Conservation (phyloP, 306 rosid genomes). For the Pueraria montana region DNA sequence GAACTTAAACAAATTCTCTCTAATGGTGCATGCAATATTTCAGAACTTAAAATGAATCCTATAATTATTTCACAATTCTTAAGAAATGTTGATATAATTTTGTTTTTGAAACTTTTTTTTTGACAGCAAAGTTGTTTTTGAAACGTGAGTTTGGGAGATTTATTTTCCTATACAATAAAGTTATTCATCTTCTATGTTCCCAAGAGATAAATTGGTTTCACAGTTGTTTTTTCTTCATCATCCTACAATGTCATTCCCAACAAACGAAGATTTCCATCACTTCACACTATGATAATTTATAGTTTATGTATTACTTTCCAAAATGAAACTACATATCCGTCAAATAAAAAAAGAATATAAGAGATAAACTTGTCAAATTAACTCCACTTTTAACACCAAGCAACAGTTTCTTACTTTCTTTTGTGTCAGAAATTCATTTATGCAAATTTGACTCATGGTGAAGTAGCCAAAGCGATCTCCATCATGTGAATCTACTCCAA, state of each 20-base stretch:
- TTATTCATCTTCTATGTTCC: slow-evolving; percentile 7
- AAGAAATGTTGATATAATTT: neutral
- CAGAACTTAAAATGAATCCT: neutral
- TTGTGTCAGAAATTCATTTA: neutral
- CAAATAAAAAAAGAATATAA: neutral
- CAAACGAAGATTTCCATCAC: neutral
- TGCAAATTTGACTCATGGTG: neutral
- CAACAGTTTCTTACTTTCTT: neutral
- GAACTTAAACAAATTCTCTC: neutral
- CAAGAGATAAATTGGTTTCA: neutral
- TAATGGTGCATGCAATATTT: neutral
- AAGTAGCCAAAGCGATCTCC: neutral
- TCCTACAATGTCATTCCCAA: neutral
- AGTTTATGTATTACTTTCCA: neutral
- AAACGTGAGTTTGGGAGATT: neutral
- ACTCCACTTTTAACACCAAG: neutral
- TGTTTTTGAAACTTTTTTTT: neutral
- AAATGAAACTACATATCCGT: neutral
- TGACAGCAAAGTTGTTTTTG: no score
- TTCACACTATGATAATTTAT: neutral
- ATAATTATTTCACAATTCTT: neutral
- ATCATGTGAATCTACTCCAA: neutral
- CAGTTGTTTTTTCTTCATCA: neutral
- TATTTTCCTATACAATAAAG: neutral
- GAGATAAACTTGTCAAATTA: neutral